Evolutionary conservation across 192 early-diverging fungal genomes (phyloP).

Genomic region (Umbelopsis vinacea): DNA sequence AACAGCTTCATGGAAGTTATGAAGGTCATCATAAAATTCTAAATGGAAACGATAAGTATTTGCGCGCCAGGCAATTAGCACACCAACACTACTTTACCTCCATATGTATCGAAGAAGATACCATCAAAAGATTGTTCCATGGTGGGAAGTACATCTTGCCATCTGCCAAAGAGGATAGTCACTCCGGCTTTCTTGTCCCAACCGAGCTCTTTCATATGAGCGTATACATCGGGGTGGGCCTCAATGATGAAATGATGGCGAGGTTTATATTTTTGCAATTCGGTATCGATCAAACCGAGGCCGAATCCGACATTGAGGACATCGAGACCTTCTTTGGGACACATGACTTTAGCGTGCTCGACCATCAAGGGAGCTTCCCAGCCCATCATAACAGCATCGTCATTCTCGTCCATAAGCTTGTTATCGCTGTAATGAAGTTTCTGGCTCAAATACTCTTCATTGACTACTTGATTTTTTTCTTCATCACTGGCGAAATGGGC

Average conservation of each 20-base stretch:
- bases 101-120: constrained; percentile 95
- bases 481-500: constrained; percentile 48
- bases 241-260: constrained; percentile 89
- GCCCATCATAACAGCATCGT: constrained; percentile 97
- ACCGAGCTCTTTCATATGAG: constrained; percentile 78
- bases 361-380: constrained; percentile 96
- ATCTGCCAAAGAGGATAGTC: constrained; percentile 85
- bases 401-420: constrained; percentile 80
- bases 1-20: constrained; percentile 68
- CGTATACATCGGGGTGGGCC: constrained; percentile 96
- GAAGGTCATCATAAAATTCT: constrained; percentile 91
- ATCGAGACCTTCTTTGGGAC: constrained; percentile 55
- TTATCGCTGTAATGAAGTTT: constrained; percentile 83
- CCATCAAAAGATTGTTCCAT: constrained; percentile 81
- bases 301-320: constrained; percentile 89
- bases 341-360: constrained; percentile 81
- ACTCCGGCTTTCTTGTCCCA: constrained; percentile 89
- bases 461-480: constrained; percentile 55
- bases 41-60: background rate
- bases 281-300: constrained; percentile 87
- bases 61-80: background rate
- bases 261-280: constrained; percentile 76
- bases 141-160: constrained; percentile 86
- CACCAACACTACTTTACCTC: constrained; percentile 36
- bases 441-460: constrained; percentile 78